Evolutionary conservation across 148 eudicot species (phyloP).

Genomic region (Rhododendron mucronatum): DNA sequence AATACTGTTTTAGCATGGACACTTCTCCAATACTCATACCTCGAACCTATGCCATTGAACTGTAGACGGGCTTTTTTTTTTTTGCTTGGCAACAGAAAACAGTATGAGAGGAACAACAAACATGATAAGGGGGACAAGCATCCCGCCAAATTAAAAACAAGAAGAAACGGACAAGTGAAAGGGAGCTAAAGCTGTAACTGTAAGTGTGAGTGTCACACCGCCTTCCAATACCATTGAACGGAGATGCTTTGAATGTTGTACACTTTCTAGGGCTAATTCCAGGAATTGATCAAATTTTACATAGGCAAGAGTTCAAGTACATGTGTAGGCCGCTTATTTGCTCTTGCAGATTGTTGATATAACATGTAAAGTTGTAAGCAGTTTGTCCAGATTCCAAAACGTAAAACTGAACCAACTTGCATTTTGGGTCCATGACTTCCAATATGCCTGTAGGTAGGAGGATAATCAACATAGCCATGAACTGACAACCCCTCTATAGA

Average conservation of each 20-base stretch:
- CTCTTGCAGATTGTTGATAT: not conserved
- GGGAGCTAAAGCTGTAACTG: not conserved
- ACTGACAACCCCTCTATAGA: not conserved
- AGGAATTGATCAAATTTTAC: not conserved
- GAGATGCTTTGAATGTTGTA: not conserved
- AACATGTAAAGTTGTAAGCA: not conserved
- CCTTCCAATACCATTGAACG: not conserved
- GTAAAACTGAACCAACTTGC: not conserved
- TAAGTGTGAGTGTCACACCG: not conserved
- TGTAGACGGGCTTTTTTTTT: not conserved
- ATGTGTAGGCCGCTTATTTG: not conserved
- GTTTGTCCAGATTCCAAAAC: no score
- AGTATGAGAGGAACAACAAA: not conserved
- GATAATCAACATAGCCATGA: not conserved
- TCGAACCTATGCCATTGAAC: not conserved
- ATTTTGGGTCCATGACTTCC: not conserved
- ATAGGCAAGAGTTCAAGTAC: not conserved
- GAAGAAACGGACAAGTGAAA: not conserved
- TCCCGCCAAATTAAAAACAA: not conserved
- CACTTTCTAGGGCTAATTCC: not conserved
- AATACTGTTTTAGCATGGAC: not conserved
- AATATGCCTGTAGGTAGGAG: not conserved
- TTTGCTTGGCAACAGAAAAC: not conserved
- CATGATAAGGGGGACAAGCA: not conserved
- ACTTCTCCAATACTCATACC: not conserved